Evolutionary conservation across 2,329 filamentous ascomycete genomes (phyloP), one percentile per base, ranked within the genome.

Genomic region (Ophiocordyceps australis): DNA sequence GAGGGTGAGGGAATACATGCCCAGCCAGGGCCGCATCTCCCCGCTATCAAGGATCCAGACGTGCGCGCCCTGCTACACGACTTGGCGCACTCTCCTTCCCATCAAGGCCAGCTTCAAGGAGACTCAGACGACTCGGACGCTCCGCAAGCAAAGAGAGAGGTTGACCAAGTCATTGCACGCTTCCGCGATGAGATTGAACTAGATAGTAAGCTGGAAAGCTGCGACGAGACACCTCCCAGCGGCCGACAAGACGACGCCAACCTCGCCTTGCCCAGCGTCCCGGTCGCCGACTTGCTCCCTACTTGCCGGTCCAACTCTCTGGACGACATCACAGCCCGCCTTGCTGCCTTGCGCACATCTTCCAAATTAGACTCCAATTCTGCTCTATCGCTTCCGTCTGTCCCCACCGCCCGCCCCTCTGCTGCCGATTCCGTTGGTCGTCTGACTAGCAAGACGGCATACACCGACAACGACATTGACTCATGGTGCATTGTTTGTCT

Each of bases 401-500:
- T 55, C 2, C 65, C 65, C 0, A 59, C 54, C 15, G 11, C 20
- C 24, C 27, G 35, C 35, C 35, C 22, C 30, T 47, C 29, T 27
- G 32, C 34, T 12, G 35, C 8, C 49, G 48, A 43, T 68, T 2
- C 63, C 62, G 2, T 52, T 53, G 0, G 37, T 47, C 11, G 52
- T 5, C 42, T 61, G 5, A 42, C 42, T 11, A 50, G 46, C 27
- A 47, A 42, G 22, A 49, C 44, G 3, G 54, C 52, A 24, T 69
- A 62, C 41, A 68, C 72, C 0, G 74, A 85, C 37, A 73, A 75
- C 18, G 78, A 86, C 38, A 61, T 74, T 32, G 70, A 74, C 22
- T 68, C 62, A 2, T 91, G 80, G 79, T 91, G 82, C 45, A 65
- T 74, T 17, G 82, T 89, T 8, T 92, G 82, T 43, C 69, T 76